Conservation (phyloP, 2,329 filamentous ascomycete species). For the Phaeosphaeria sp. region DNA sequence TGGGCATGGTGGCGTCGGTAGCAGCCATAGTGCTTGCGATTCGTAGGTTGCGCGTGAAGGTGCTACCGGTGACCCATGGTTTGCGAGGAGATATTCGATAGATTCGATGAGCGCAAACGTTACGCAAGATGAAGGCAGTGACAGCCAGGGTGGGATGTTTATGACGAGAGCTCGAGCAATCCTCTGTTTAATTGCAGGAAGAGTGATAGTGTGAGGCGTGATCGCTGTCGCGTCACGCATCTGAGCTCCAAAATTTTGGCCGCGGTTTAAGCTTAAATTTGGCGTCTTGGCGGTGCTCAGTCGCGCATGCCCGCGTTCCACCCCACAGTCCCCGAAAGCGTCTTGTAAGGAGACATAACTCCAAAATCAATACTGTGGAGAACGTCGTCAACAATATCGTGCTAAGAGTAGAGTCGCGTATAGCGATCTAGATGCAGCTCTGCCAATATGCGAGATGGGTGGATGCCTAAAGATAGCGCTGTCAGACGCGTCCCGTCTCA, state of each 20-base stretch:
- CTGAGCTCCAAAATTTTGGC: constrained; percentile 32
- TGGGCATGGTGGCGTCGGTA: constrained; percentile 17
- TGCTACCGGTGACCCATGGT: constrained; percentile 38
- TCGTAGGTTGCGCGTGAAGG: constrained; percentile 24
- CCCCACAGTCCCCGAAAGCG: not conserved
- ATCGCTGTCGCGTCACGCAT: constrained; percentile 13
- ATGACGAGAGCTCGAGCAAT: not conserved
- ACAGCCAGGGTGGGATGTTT: constrained; percentile 22
- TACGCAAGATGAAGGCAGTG: constrained; percentile 10
- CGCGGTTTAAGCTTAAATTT: constrained; percentile 38
- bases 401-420: not conserved
- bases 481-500: constrained; percentile 31
- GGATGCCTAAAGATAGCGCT: constrained; percentile 31
- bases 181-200: not conserved
- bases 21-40: constrained; percentile 24
- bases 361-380: not conserved
- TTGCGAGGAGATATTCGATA: constrained; percentile 15
- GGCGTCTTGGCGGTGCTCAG: constrained; percentile 24
- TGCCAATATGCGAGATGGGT: constrained; percentile 18
- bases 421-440: not conserved
- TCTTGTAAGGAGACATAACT: not conserved
- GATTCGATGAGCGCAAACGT: constrained; percentile 30
- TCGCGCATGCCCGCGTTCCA: not conserved
- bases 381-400: not conserved
- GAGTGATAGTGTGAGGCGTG: not conserved